Percentiles rank a stretch among this genome's conserved stretches.
These are phyloP conservation scores for Malassezia japonica DNA, from an alignment of 1,284 basidiomycete species.

Conservation along the genomic window DNA sequence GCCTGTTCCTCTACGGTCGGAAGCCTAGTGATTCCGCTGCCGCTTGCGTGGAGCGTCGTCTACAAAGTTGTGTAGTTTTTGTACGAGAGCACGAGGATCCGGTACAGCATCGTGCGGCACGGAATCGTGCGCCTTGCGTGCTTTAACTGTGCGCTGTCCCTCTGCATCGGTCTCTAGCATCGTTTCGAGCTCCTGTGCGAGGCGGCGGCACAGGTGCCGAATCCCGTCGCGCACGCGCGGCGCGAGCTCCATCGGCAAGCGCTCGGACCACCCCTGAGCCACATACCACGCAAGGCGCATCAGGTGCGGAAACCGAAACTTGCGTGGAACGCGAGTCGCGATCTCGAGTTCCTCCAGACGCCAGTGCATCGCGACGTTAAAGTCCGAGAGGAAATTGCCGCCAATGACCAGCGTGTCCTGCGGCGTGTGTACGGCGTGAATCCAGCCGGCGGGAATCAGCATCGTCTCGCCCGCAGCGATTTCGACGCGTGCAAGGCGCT, in stretches of 20 bases:
- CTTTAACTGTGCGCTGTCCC: conserved; percentile 3
- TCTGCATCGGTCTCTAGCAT: conserved; percentile 1
- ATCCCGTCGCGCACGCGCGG: conserved; percentile 6
- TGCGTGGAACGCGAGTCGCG: conserved; percentile 81
- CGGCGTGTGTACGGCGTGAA: conserved; percentile 91
- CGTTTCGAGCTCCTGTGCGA: background rate
- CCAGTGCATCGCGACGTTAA: conserved; percentile 53
- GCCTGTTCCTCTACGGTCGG: background rate
- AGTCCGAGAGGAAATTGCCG: conserved; percentile 60
- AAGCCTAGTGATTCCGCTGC: background rate
- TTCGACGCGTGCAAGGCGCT: conserved; percentile 75
- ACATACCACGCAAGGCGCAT: conserved; percentile 49
- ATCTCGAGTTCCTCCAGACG: conserved; percentile 82
- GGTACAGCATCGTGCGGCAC: conserved; percentile 11
- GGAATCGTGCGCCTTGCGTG: conserved; percentile 5
- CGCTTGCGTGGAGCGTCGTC: background rate
- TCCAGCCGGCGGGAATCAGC: conserved; percentile 65
- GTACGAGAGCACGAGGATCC: conserved; percentile 2
- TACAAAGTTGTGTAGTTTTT: background rate
- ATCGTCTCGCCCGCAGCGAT: conserved; percentile 79
- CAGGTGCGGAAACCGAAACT: conserved; percentile 73
- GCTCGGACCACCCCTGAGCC: conserved; percentile 27
- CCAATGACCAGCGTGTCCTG: conserved; percentile 87
- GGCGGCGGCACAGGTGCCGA: conserved; percentile 7
- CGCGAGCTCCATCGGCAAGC: conserved; percentile 5